Percentiles rank a stretch among this genome's conserved stretches.
phyloP scores from a whole-genome alignment of 2,329 filamentous ascomycete genomes.

The Esteya vermicola region DNA sequence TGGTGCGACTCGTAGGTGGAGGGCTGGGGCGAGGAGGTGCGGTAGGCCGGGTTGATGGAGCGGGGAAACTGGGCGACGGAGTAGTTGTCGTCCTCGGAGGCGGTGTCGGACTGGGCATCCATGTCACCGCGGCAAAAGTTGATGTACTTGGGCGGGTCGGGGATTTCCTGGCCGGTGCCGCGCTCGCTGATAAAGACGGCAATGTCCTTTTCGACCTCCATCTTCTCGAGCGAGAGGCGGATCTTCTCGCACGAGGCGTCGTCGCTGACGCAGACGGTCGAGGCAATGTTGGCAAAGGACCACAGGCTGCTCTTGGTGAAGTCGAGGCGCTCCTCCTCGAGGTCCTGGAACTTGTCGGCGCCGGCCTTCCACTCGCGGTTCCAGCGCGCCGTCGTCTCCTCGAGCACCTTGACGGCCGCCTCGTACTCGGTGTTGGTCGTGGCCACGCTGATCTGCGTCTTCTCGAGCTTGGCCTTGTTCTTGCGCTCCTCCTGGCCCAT shows the following conservation, averaged over 20 bases:
- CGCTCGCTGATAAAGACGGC: slow-evolving; percentile 71
- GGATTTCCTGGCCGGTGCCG: slow-evolving; percentile 93
- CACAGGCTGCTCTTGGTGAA: slow-evolving; percentile 96
- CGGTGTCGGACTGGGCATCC: slow-evolving; percentile 69
- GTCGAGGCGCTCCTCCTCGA: slow-evolving; percentile 92
- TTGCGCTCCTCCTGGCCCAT: slow-evolving; percentile 99
- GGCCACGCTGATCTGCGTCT: slow-evolving; percentile 91
- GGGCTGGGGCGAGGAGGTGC: slow-evolving; percentile 90
- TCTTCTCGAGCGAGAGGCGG: slow-evolving; percentile 78
- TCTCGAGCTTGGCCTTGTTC: slow-evolving; percentile 97
- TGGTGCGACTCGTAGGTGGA: slow-evolving; percentile 88
- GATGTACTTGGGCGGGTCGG: slow-evolving; percentile 93
- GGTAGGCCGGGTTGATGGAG: slow-evolving; percentile 88
- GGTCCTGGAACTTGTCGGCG: slow-evolving; percentile 96
- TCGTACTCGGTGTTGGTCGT: slow-evolving; percentile 90
- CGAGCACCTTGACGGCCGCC: slow-evolving; percentile 76
- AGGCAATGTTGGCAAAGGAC: slow-evolving; percentile 95
- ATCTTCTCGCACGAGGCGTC: slow-evolving; percentile 96
- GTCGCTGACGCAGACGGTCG: slow-evolving; percentile 94
- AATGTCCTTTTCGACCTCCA: slow-evolving; percentile 92
- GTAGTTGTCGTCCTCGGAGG: slow-evolving; percentile 77
- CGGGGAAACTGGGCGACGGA: slow-evolving; percentile 92
- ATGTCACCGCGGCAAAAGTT: slow-evolving; percentile 91
- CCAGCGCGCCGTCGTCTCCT: slow-evolving; percentile 91
- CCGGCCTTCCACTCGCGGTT: slow-evolving; percentile 97